Evolutionary conservation across 1,284 basidiomycete species (phyloP).

Genomic region (Macrocybe sp.): DNA sequence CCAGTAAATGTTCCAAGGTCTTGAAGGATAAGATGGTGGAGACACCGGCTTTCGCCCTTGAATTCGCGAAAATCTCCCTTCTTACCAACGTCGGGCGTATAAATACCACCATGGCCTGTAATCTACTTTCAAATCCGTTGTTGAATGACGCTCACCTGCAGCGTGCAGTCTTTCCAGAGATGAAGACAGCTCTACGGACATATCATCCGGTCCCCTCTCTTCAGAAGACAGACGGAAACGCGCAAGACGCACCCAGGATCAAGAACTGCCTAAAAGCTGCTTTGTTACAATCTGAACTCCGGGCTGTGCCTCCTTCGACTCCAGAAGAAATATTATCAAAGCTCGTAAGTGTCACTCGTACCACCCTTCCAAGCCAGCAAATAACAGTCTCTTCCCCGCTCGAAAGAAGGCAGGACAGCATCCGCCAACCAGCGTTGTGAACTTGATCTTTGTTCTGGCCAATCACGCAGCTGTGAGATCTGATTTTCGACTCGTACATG

Average conservation of each 20-base stretch:
- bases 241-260: slow-evolving; percentile 83
- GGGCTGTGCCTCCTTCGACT: slow-evolving; percentile 58
- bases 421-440: slow-evolving; percentile 77
- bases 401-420: slow-evolving; percentile 49
- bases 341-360: slow-evolving; percentile 37
- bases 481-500: slow-evolving; percentile 5
- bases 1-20: slow-evolving; percentile 81
- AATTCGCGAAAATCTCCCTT: slow-evolving; percentile 81
- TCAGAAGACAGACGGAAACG: slow-evolving; percentile 78
- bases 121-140: slow-evolving; percentile 21
- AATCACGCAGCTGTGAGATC: slow-evolving; percentile 59
- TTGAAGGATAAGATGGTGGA: slow-evolving; percentile 83
- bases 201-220: slow-evolving; percentile 82
- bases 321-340: slow-evolving; percentile 66
- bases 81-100: slow-evolving; percentile 91
- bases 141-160: slow-evolving; percentile 9
- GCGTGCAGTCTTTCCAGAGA: slow-evolving; percentile 68
- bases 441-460: slow-evolving; percentile 73
- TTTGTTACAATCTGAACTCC: slow-evolving; percentile 68
- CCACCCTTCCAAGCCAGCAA: slow-evolving; percentile 5
- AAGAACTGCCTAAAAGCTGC: slow-evolving; percentile 75
- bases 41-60: slow-evolving; percentile 73
- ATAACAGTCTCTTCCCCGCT: slow-evolving; percentile 9
- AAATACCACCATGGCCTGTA: slow-evolving; percentile 92
- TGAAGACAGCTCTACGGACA: slow-evolving; percentile 80